Conservation (phyloP, 192 early-diverging fungal genomes). For the Linnemannia hyalina region DNA sequence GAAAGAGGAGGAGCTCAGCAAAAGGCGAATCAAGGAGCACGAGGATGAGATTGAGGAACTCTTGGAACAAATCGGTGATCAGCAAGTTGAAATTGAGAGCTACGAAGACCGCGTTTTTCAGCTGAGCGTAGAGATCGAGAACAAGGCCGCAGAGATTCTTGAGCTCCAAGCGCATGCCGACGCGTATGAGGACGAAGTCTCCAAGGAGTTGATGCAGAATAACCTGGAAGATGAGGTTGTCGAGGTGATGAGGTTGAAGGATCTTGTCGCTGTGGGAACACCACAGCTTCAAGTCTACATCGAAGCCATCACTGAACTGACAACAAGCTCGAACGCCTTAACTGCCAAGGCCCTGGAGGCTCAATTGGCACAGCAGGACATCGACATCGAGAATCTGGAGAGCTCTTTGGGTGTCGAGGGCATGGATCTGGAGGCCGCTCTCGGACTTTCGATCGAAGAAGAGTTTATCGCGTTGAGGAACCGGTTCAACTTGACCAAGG, state of each 20-base stretch:
- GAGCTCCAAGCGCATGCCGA: not conserved
- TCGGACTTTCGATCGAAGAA: conserved; percentile 36
- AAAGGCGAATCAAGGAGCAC: conserved; percentile 8
- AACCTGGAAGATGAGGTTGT: conserved; percentile 5
- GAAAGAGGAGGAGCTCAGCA: conserved; percentile 17
- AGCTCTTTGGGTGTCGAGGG: not conserved
- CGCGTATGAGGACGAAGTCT: conserved; percentile 9
- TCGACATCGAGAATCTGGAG: conserved; percentile 13
- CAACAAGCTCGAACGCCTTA: not conserved
- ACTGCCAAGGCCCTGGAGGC: not conserved
- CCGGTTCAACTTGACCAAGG: conserved; percentile 14
- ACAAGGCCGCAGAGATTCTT: conserved; percentile 8
- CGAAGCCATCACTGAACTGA: not conserved
- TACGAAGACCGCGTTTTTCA: conserved; percentile 8
- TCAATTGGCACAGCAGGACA: conserved; percentile 9
- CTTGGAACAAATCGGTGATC: conserved; percentile 8
- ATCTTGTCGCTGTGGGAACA: not conserved
- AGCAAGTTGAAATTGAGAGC: conserved; percentile 12
- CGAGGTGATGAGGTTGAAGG: not conserved
- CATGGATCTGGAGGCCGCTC: conserved; percentile 5
- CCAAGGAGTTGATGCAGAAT: not conserved
- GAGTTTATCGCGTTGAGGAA: conserved; percentile 29
- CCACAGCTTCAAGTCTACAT: not conserved
- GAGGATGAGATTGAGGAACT: conserved; percentile 13
- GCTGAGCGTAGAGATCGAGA: not conserved